Base-by-base conservation (phyloP, 495 filamentous ascomycete genomes). In the Melanomma pulvis-pyrius region DNA sequence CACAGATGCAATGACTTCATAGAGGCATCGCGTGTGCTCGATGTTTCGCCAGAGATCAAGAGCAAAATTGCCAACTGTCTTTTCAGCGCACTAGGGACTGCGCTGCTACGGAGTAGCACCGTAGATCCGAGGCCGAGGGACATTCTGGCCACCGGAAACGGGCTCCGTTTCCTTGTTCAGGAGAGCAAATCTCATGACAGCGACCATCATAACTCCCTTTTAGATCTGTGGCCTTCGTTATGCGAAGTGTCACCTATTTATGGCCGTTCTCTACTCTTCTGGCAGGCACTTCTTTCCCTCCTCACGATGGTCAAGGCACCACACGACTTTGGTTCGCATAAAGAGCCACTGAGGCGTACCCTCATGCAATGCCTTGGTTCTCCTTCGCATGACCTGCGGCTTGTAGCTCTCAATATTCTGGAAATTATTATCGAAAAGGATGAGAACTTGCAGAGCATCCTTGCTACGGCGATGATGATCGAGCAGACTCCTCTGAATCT, bases 401-500 rank as follows among this genome's bases (percentile, higher is more conserved):
- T 88, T 1, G 79, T 86, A 0, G 91, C 91, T 22, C 77, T 98
- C 44, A 83, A 82, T 30, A 83, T 96, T 26, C 75, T 97, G 21
- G 79, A 82, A 13, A 71, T 74, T 81, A 44, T 77, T 74, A 75
- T 73, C 70, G 17, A 76, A 54, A 22, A 77, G 77, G 32, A 41
- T 17, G 36, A 59, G 25, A 58, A 52, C 8, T 52, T 62, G 32
- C 66, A 51, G 36, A 30, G 21, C 1, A 44, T 75, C 0, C 64
- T 90, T 29, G 73, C 78, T 2, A 82, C 81, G 12, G 85, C 86
- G 13, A 76, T 90, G 8, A 83, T 90, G 61, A 84, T 92, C 24
- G 93, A 98, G 74, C 81, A 90, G 52, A 89, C 86, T n/a, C 85
- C 89, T 4, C 74, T 96, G 22, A 86, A 86, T 58, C 74, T 97